Conservation (phyloP, 2,329 filamentous ascomycete species). For the Shiraia bambusicola region DNA sequence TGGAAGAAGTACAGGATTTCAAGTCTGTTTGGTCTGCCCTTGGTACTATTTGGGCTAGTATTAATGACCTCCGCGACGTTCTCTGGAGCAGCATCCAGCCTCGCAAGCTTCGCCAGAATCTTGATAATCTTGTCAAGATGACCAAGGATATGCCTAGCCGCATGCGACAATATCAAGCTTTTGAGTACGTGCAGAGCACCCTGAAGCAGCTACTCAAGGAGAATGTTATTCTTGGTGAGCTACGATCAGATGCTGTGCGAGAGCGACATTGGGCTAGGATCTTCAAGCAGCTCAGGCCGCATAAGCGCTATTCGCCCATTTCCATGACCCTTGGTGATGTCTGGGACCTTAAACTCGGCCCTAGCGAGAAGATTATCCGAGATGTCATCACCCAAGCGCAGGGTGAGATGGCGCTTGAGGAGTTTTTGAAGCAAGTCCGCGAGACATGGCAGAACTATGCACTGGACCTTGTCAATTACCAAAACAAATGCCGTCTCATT, state of each 20-base stretch:
- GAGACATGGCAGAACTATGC: constrained; percentile 97
- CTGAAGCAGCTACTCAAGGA: constrained; percentile 87
- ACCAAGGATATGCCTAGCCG: constrained; percentile 99
- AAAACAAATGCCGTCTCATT: constrained; percentile 96
- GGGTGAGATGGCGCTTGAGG: constrained; percentile 96
- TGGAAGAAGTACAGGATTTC: constrained; percentile 98
- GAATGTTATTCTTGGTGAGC: constrained; percentile 80
- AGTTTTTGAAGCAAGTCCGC: constrained; percentile 93
- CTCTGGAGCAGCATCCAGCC: constrained; percentile 96
- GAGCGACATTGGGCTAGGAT: constrained; percentile 98
- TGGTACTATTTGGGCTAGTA: constrained; percentile 92
- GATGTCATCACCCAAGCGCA: constrained; percentile 95
- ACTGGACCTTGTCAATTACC: constrained; percentile 92
- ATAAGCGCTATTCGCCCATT: constrained; percentile 88
- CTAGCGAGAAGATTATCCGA: constrained; percentile 83
- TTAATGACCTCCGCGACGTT: constrained; percentile 89
- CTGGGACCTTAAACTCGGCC: constrained; percentile 91
- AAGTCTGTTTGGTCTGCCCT: constrained; percentile 97
- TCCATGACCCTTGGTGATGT: constrained; percentile 98
- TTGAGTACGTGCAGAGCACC: constrained; percentile 94
- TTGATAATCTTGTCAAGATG: constrained; percentile 93
- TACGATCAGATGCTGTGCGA: constrained; percentile 94
- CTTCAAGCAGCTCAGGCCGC: constrained; percentile 91
- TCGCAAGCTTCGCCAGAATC: constrained; percentile 82
- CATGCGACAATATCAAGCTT: constrained; percentile 99